These are phyloP conservation scores for Physcomitrium patens DNA, from an alignment of 225 moss, liverwort and hornwort species.

Conservation along the genomic window DNA sequence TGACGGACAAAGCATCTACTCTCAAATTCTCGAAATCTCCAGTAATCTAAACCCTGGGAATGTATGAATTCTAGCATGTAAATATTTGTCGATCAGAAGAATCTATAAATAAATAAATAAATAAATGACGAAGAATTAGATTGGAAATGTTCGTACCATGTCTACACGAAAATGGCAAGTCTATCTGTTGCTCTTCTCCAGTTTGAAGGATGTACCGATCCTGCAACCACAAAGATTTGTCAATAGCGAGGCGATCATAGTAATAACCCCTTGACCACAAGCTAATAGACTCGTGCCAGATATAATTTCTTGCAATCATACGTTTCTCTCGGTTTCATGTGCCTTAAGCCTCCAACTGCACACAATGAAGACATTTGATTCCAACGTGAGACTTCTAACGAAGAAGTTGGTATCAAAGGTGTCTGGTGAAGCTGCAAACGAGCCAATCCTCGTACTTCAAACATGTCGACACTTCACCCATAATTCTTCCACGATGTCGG, in stretches of 20 bases:
- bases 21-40: neutral
- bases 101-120: too few species aligned
- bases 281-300: neutral
- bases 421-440: too few species aligned
- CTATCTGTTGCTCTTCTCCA: conserved; percentile 83
- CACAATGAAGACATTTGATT: too few species aligned
- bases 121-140: neutral
- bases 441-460: too few species aligned
- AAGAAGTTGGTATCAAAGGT: too few species aligned
- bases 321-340: neutral
- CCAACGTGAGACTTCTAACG: too few species aligned
- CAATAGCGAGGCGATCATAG: conserved; percentile 12
- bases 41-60: neutral
- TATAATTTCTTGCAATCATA: neutral
- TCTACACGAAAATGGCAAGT: conserved; percentile 93
- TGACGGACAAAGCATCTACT: neutral
- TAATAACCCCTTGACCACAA: neutral
- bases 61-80: too few species aligned
- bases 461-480: too few species aligned
- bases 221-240: conserved; percentile 46
- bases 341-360: too few species aligned
- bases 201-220: conserved; percentile 98
- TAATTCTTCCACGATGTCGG: too few species aligned
- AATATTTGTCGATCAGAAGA: too few species aligned
- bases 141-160: conserved; percentile 61